Percentiles rank a stretch among this genome's conserved stretches.
Evolutionary conservation across 805 yeast species (phyloP).

Genomic region (Aciculoconidium aculeatum): DNA sequence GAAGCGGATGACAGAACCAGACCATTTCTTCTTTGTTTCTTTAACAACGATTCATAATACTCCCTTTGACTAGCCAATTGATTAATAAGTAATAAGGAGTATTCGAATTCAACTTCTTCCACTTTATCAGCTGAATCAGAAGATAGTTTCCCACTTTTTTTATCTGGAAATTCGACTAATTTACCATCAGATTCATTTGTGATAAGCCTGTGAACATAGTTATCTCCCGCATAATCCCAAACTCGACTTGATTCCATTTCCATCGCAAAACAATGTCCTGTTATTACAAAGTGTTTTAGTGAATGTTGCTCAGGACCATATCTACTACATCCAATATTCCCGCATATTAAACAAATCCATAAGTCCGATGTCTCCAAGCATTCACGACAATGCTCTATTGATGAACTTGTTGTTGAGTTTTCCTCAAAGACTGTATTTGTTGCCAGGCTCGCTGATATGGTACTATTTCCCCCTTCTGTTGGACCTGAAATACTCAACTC

Average conservation of each 20-base stretch:
- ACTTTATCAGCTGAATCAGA: slow-evolving; percentile 28
- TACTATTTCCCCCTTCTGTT: too few species aligned
- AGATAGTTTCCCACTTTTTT: too few species aligned
- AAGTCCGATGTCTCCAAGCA: slow-evolving; percentile 60
- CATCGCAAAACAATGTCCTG: slow-evolving; percentile 89
- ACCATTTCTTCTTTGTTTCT: slow-evolving; percentile 8
- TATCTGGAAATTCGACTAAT: slow-evolving; percentile 64
- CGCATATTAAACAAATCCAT: slow-evolving; percentile 90
- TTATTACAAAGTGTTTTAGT: slow-evolving; percentile 66
- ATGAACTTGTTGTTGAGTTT: slow-evolving; percentile 14
- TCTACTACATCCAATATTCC: slow-evolving; percentile 88
- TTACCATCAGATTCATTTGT: slow-evolving; percentile 88
- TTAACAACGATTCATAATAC: slow-evolving; percentile 54
- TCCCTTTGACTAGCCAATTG: slow-evolving; percentile 85
- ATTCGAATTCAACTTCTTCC: slow-evolving; percentile 66
- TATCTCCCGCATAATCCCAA: slow-evolving; percentile 93
- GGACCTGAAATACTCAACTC: too few species aligned
- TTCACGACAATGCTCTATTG: slow-evolving; percentile 1
- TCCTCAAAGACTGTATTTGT: too few species aligned
- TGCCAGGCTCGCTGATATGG: too few species aligned
- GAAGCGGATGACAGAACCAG: background rate
- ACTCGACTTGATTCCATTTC: slow-evolving; percentile 78
- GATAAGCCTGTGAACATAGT: slow-evolving; percentile 79
- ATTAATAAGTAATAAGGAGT: slow-evolving; percentile 68
- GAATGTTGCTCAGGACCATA: slow-evolving; percentile 80